Conservation (phyloP, 306 rosid genomes). For the Trifolium subterraneum region DNA sequence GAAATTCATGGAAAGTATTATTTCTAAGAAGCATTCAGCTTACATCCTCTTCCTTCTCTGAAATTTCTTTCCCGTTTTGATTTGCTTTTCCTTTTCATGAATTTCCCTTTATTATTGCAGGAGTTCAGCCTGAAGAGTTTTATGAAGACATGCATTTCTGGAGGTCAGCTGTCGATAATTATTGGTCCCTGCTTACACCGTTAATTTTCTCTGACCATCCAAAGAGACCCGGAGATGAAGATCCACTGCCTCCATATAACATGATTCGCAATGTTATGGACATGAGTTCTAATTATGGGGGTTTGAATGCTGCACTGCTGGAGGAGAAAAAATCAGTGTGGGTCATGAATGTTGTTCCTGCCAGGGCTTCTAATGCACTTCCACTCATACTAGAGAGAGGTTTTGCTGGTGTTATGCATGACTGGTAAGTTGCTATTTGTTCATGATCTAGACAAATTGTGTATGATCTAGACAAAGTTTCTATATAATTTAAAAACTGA, state of each 20-base stretch:
- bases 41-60: conserved; percentile 16
- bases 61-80: conserved; percentile 13
- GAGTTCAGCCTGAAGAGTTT: conserved; percentile 82
- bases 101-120: conserved; percentile 61
- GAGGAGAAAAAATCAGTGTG: conserved; percentile 86
- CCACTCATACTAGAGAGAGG: conserved; percentile 92
- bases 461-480: conserved; percentile 32
- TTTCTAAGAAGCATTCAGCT: conserved; percentile 38
- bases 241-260: conserved; percentile 96
- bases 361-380: conserved; percentile 72
- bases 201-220: conserved; percentile 99
- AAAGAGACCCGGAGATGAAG: conserved; percentile 99
- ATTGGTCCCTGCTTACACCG: conserved; percentile 96
- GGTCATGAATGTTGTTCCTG: conserved; percentile 98
- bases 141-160: conserved; percentile 77
- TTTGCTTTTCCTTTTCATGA: conserved; percentile 42
- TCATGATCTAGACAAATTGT: conserved; percentile 25
- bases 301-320: conserved; percentile 86
- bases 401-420: conserved; percentile 90
- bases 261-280: conserved; percentile 98
- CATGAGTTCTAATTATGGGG: conserved; percentile 91
- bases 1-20: conserved; percentile 91
- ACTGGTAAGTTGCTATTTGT: conserved; percentile 71
- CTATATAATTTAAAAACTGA: neutral
- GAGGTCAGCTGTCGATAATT: conserved; percentile 75